These are phyloP conservation scores for Cyphellophora attinorum DNA, from an alignment of 2,329 filamentous ascomycete species.

Conservation along the genomic window DNA sequence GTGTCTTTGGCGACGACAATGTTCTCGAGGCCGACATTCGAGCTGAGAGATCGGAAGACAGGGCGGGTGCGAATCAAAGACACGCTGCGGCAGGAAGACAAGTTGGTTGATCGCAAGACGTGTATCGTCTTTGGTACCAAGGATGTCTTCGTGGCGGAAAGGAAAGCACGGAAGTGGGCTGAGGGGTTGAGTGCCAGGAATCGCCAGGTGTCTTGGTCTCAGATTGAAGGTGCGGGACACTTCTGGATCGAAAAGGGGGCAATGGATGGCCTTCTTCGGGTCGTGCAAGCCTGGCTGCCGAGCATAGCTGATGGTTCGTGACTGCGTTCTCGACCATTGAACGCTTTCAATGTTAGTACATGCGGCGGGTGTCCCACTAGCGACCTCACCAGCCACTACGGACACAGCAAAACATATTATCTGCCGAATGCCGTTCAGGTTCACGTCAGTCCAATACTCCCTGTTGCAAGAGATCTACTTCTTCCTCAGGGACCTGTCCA, in stretches of 20 bases:
- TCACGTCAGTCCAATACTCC: too few species aligned
- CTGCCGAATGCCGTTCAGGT: too few species aligned
- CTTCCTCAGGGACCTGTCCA: too few species aligned
- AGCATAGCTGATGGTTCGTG: too few species aligned
- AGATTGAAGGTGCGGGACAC: slow-evolving; percentile 46
- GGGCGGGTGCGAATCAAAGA: slow-evolving; percentile 20
- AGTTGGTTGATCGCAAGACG: slow-evolving; percentile 12
- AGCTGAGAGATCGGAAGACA: slow-evolving; percentile 13
- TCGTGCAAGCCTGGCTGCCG: slow-evolving; percentile 1
- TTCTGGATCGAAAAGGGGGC: slow-evolving; percentile 53
- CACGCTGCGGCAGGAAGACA: not conserved
- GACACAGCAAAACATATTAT: too few species aligned
- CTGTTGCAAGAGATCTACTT: too few species aligned
- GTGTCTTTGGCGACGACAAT: slow-evolving; percentile 55
- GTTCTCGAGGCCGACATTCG: slow-evolving; percentile 37
- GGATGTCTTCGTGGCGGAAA: slow-evolving; percentile 62
- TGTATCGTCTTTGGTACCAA: slow-evolving; percentile 57
- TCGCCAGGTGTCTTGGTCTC: slow-evolving; percentile 37
- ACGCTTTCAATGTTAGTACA: too few species aligned
- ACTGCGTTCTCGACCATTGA: too few species aligned
- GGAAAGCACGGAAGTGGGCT: slow-evolving; percentile 59
- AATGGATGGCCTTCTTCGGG: slow-evolving; percentile 1
- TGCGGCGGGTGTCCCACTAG: too few species aligned
- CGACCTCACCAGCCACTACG: too few species aligned
- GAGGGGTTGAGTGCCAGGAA: slow-evolving; percentile 37